Evolutionary conservation across 164 flowering plant species (phyloP), one percentile per base, ranked within the genome.

Genomic region (Vitis rupestris): DNA sequence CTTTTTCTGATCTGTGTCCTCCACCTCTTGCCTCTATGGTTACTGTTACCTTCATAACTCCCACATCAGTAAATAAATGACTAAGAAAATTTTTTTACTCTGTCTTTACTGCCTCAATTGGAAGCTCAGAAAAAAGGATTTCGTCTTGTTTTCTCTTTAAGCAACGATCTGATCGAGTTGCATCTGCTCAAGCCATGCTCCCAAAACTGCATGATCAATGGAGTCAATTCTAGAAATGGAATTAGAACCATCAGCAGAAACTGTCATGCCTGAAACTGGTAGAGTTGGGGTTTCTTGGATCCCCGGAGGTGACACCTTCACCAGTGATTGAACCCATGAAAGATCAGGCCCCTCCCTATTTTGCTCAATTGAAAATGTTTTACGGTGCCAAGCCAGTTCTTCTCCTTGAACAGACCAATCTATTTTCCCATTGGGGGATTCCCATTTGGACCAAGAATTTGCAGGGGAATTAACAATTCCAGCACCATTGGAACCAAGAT

Each of bases 351-450:
- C 82, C 65, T 76, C 80, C 9, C 77, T 75, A n/a, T 63, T 68
- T 55, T 74, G 79, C 82, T 88, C 93, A 47, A 87, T 88, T 0
- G 98, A 89, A n/a, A 85, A 76, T 14, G 97, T 86, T 70, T 14
- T 47, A 53, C 6, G 55, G 70, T 68, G 13, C 13, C 50, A 5
- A 44, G 61, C 80, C 23, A 65, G 16, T 49, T 68, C 80, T 57
- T 70, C 74, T 19, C 60, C 79, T 29, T 63, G 55, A 23, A 76
- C 76, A 0, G 82, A 80, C 83, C 83, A 80, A 64, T 83, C 86
- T 59, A 63, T 75, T 65, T 79, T 83, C 30, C 78, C 82, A 61
- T 27, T 68, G 0, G 77, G 74, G 0, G 81, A 73, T 12, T 77
- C 84, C 84, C 78, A 78, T 61, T 80, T 78, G 0, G 92, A 69